Base-by-base conservation (phyloP, 148 eudicot genomes). In the Amaranthus hypochondriacus region DNA sequence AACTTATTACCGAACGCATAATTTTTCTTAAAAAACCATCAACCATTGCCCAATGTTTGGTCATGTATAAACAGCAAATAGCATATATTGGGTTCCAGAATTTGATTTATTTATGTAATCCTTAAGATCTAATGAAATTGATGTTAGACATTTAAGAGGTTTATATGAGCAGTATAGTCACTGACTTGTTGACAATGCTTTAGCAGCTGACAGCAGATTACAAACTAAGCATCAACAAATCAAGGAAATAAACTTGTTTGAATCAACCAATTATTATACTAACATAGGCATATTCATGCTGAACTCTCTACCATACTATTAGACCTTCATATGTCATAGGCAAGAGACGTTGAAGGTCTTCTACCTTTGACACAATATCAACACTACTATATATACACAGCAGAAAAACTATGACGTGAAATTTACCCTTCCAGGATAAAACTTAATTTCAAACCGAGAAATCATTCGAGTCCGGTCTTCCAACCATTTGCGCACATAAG, bases 401-500 rank as follows among this genome's bases (percentile, higher is more conserved):
- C 48, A 7, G 15, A 48, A 5, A 54, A 68, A 68, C 57, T 55
- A 57, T 64, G 39, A 73, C 10, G 15, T 15, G n/a, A 60, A 44
- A 63, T 59, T 73, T 81, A 91, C 98, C 89, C 77, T 86, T 83
- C 87, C 98, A 14, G 95, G 96, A 85, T 94, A 94, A 71, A 94
- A 94, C 54, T 86, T 77, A 71, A 93, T 93, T 10, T 70, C 63
- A 70, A 93, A 91, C 56, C 70, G 80, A 50, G 92, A 81, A 49
- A 69, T 71, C 70, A 87, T 84, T 15, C 86, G 86, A 48, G 83
- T 87, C 78, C 98, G 89, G 48, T 89, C 93, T 80, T 89, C 93
- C 56, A 91, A 80, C 98, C 98, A 94, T 57, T 82, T 68, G 21
- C 89, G 91, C n/a, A 94, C 93, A 78, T 88, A 91, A 6, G 75